Evolutionary conservation across 2,329 filamentous ascomycete genomes (phyloP), one percentile per base, ranked within the genome.

Genomic region (Phaeosphaeria sp.): DNA sequence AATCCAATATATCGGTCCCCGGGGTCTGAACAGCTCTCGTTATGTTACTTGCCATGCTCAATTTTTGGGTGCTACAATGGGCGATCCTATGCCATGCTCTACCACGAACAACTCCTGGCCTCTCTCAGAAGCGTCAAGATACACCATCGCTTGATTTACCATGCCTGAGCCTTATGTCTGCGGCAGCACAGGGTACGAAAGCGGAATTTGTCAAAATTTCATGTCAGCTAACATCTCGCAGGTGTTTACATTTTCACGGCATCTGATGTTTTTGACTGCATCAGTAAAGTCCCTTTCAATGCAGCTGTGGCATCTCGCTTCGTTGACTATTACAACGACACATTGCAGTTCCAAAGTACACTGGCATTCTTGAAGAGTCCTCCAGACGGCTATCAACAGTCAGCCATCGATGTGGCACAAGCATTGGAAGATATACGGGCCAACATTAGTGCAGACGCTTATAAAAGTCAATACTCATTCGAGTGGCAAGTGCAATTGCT

Each of bases 241-340:
- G 22, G 46, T 27, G 42, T 44, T 21, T 44, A 44, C 42, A 27
- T 30, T n/a, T 47, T 47, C 5, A 27, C 46, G 23, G 56, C 59
- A 27, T 52, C 47, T 27, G 50, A 59, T 15, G 61, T 47, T 6
- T 64, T 59, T 21, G 49, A 44, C 17, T 84, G 82, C 56, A 69
- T 83, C 6, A 74, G 61, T 2, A 79, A 67, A 21, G 78, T 83
- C 4, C 81, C 82, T 0, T 82, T 84, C 61, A 77, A 81, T 47
- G 21, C 73, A 2, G 79, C 77, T 9, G 77, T 80, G 1, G 81
- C 81, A 1, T 64, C 73, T 11, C 69, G 77, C 1, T 81, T 83
- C 54, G 53, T 83, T 3, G 58, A 75, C 9, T 83, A 83, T 56
- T 78, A 77, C 54, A 80, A 80, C 56, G 73, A 78, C 13, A 81